Base-by-base conservation (phyloP, 805 yeast genomes). In the Middelhovenomyces tepae region DNA sequence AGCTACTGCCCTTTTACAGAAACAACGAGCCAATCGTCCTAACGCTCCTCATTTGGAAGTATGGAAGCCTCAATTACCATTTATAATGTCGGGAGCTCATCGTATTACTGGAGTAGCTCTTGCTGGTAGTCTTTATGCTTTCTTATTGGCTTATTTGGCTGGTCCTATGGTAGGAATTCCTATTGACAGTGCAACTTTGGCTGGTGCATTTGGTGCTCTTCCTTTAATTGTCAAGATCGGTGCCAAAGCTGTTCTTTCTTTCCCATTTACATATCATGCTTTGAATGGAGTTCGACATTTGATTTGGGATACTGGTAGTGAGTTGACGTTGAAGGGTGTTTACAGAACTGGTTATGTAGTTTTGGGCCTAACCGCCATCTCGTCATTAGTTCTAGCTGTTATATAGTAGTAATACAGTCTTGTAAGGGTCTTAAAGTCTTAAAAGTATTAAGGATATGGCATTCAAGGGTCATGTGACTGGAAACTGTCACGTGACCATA, bases 251-350 rank as follows among this genome's bases (percentile, higher is more conserved):
- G 52, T 73, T 25, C 73, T 78, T 53, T 75, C 91, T 6, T 73
- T 73, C 65, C 87, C 95, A 45, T 85, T 91, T 60, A 80, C 81
- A 19, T 86, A 73, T 79, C 98, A 91, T 62, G 51, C 71, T 29
- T 73, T 68, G 56, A 85, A 87, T 57, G 96, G 97, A 50, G 40
- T 89, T 43, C 84, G 98, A 72, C 98, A 91, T 59, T 65, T 89
- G 60, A 54, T 83, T 36, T 91, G 98, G 98, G 98, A 91, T 59
- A 57, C 75, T 34, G 94, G 94, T 57, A 67, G 64, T 46, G 82
- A 79, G 59, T 70, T 89, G 55, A 71, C 86, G 41, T 53, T 83
- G 47, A 74, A 79, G 54, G 96, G 94, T 47, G 95, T 91, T 37
- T 81, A 82, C 75, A 75, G 79, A 63, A 86, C 96, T 22, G 97